Evolutionary conservation across 2,329 filamentous ascomycete species (phyloP).

Genomic region (Phoma sp.): DNA sequence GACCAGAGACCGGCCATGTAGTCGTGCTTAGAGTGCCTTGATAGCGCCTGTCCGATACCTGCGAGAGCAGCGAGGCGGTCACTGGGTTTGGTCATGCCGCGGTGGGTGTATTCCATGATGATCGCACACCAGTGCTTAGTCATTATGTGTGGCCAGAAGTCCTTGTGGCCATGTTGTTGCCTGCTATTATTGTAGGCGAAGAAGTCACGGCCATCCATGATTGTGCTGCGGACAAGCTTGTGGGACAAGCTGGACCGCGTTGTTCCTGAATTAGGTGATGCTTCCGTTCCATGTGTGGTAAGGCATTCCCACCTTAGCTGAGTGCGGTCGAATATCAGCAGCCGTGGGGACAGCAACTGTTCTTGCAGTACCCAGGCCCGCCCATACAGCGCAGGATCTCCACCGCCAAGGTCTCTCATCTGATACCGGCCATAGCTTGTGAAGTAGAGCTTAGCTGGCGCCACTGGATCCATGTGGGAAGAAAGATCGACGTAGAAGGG

Average conservation of each 20-base stretch:
- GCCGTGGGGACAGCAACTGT: conserved; percentile 14
- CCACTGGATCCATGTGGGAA: neutral
- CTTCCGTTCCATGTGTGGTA: conserved; percentile 13
- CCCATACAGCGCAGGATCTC: neutral
- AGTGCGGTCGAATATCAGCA: conserved; percentile 11
- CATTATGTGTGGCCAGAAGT: conserved; percentile 8
- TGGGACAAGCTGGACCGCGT: conserved; percentile 14
- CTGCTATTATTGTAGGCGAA: too few relatives aligned
- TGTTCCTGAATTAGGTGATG: conserved; percentile 1
- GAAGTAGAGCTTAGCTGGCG: neutral
- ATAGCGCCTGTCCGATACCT: conserved; percentile 17
- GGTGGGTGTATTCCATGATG: conserved; percentile 26
- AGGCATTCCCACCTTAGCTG: conserved; percentile 20
- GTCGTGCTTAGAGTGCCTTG: neutral
- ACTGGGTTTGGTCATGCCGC: conserved; percentile 26
- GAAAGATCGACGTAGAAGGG: neutral
- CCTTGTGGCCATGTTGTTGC: too few relatives aligned
- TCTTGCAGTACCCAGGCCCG: conserved; percentile 20
- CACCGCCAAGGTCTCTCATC: neutral
- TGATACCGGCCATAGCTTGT: neutral
- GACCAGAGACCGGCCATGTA: neutral
- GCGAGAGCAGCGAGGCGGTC: conserved; percentile 28
- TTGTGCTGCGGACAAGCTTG: neutral
- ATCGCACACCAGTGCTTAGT: conserved; percentile 23
- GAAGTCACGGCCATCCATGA: neutral